These are phyloP conservation scores for Tetrahymena elliotti DNA, from an alignment of 73 alveolate genomes.

Conservation along the genomic window DNA sequence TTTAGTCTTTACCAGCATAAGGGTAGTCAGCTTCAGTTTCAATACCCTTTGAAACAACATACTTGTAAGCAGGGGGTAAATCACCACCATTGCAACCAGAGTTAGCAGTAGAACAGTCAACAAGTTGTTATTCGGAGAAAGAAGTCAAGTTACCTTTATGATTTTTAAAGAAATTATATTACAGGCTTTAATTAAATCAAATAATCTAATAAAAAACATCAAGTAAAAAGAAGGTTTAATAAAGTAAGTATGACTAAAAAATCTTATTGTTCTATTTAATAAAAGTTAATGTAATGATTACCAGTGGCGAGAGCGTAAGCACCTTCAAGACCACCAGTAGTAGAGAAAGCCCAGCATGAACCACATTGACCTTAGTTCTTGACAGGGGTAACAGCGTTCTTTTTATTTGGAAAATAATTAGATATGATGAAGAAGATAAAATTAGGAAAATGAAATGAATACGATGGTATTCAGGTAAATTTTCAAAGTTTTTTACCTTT, in stretches of 20 bases:
- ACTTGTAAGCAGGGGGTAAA: slow-evolving; percentile 51
- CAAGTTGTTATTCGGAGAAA: slow-evolving; percentile 48
- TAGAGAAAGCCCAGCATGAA: slow-evolving; percentile 86
- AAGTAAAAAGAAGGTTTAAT: too few relatives aligned
- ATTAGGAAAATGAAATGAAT: background rate
- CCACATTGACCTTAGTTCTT: slow-evolving; percentile 78
- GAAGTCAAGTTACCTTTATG: background rate
- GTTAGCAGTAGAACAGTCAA: slow-evolving; percentile 23
- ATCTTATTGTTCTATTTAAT: too few relatives aligned
- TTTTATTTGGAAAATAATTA: too few relatives aligned
- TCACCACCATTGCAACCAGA: slow-evolving; percentile 75
- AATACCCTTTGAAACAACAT: slow-evolving; percentile 30
- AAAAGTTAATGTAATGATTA: too few relatives aligned
- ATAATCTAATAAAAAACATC: too few relatives aligned
- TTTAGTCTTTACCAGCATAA: slow-evolving; percentile 45
- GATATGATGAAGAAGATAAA: too few relatives aligned
- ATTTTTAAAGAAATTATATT: too few relatives aligned
- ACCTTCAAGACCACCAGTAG: slow-evolving; percentile 29
- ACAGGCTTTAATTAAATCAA: too few relatives aligned
- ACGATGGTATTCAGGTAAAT: background rate
- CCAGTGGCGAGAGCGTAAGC: background rate
- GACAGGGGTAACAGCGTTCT: slow-evolving; percentile 47
- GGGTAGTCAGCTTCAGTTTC: slow-evolving; percentile 68
- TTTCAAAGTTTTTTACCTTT: background rate
- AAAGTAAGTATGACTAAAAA: too few relatives aligned